Conservation (phyloP, 495 filamentous ascomycete genomes). For the Lophiostoma macrostomum region DNA sequence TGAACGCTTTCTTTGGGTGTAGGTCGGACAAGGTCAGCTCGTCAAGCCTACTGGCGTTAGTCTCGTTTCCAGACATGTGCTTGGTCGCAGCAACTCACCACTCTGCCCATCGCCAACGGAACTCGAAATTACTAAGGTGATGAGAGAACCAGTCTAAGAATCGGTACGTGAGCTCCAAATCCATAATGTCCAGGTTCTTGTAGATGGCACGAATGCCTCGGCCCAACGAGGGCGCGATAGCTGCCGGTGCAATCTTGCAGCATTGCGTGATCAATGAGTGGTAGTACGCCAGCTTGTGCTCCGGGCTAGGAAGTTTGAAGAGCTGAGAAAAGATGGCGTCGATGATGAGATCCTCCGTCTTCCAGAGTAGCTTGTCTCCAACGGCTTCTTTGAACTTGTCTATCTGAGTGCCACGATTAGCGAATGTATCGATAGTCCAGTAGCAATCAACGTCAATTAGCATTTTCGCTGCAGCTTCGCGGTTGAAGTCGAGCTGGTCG, state of each 20-base stretch:
- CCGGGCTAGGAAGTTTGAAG: slow-evolving; percentile 78
- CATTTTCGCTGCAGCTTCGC: slow-evolving; percentile 78
- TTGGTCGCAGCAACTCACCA: slow-evolving; percentile 63
- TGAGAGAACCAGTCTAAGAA: slow-evolving; percentile 98
- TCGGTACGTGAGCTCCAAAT: slow-evolving; percentile 79
- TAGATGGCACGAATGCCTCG: slow-evolving; percentile 92
- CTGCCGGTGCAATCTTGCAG: slow-evolving; percentile 91
- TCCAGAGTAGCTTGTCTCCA: slow-evolving; percentile 75
- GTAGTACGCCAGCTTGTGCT: slow-evolving; percentile 95
- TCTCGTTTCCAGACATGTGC: neutral
- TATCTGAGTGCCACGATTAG: slow-evolving; percentile 87
- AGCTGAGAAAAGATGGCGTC: slow-evolving; percentile 96
- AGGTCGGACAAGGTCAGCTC: slow-evolving; percentile 73
- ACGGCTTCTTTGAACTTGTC: slow-evolving; percentile 79
- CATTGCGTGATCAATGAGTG: slow-evolving; percentile 90
- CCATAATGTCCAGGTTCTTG: slow-evolving; percentile 71
- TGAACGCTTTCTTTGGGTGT: slow-evolving; percentile 89
- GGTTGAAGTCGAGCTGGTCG: slow-evolving; percentile 89
- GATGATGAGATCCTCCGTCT: slow-evolving; percentile 95
- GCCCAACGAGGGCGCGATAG: slow-evolving; percentile 91
- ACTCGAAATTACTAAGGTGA: slow-evolving; percentile 97
- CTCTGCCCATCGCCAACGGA: slow-evolving; percentile 99
- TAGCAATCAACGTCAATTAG: slow-evolving; percentile 94
- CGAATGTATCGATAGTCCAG: slow-evolving; percentile 81
- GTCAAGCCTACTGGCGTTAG: slow-evolving; percentile 56